Percentiles rank a stretch among this genome's conserved stretches.
Conservation (phyloP, 129 eudicot species). For the Rutidosis leptorrhynchoides region DNA sequence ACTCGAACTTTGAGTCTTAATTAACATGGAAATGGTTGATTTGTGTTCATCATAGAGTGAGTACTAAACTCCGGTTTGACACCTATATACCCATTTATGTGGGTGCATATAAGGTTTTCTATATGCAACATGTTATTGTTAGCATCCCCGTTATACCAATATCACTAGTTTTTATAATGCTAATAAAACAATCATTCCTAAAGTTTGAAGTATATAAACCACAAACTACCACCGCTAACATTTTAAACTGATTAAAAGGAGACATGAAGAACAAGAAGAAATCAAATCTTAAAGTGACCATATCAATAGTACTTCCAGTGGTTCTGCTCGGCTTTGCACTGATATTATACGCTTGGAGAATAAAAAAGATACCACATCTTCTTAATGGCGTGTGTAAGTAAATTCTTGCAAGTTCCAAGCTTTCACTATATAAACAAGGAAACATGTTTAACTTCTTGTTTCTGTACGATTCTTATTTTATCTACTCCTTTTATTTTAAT, state of each 20-base stretch:
- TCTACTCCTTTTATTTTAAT: not conserved
- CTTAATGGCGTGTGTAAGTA: not conserved
- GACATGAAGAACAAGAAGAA: slow-evolving; percentile 1
- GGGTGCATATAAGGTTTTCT: too few species aligned
- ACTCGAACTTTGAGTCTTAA: too few species aligned
- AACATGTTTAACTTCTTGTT: not conserved
- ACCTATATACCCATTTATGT: too few species aligned
- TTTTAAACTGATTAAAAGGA: not conserved
- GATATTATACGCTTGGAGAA: slow-evolving; percentile 22
- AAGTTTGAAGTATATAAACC: too few species aligned
- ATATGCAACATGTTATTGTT: too few species aligned
- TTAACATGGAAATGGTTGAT: too few species aligned
- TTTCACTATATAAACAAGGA: not conserved
- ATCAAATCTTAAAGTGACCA: slow-evolving; percentile 9
- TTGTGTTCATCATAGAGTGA: too few species aligned
- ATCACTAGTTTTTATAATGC: too few species aligned
- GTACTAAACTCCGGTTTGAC: too few species aligned
- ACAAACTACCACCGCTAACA: not conserved
- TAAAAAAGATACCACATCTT: slow-evolving; percentile 14
- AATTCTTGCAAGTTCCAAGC: slow-evolving; percentile 2
- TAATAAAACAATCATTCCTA: too few species aligned
- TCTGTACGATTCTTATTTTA: not conserved
- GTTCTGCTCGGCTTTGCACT: slow-evolving; percentile 12
- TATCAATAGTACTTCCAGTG: not conserved
- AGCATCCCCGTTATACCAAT: too few species aligned